These are phyloP conservation scores for Oryza coarctata DNA, from an alignment of 176 grass and related monocot genomes.

Conservation along the genomic window DNA sequence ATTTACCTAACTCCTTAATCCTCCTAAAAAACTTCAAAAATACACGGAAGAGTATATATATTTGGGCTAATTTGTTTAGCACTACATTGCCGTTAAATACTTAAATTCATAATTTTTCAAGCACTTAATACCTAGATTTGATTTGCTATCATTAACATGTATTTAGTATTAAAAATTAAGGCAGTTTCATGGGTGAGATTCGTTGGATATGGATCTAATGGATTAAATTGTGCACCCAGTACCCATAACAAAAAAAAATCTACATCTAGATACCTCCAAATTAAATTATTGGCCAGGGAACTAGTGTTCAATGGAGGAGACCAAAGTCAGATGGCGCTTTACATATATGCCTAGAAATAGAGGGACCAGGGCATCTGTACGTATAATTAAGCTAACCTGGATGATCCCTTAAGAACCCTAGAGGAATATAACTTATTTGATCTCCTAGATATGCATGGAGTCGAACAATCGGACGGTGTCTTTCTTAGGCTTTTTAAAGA, in stretches of 20 bases:
- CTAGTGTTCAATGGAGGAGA: background rate
- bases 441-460: background rate
- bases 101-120: no score
- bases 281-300: background rate
- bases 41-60: no score
- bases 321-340: background rate
- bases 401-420: background rate
- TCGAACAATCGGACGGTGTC: background rate
- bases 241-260: background rate
- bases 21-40: no score
- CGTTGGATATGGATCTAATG: background rate
- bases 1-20: no score
- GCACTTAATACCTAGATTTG: no score
- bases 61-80: no score
- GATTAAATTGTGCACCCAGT: background rate
- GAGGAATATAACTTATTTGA: background rate
- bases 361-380: background rate
- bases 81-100: no score
- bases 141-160: background rate
- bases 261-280: background rate
- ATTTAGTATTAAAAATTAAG: background rate
- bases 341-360: background rate
- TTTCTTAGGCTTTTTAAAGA: background rate
- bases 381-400: background rate
- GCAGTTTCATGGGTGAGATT: background rate